Evolutionary conservation across 23 red algal genomes (phyloP), one percentile per base, ranked within the genome.

Genomic region (Gracilaria gracilis): DNA sequence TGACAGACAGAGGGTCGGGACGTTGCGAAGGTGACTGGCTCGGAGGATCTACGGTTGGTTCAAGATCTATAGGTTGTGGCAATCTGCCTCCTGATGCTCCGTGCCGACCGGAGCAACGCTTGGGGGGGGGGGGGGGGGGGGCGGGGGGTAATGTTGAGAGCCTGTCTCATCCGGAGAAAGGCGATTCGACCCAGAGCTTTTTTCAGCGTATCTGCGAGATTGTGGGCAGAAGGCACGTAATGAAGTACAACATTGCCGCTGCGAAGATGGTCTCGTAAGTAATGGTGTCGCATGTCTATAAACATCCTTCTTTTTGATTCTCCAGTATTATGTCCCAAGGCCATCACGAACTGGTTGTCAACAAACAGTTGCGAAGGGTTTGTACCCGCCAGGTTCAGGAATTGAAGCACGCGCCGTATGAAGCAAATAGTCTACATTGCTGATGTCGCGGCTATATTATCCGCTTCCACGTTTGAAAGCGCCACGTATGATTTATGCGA

Each of bases 231-330:
- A 9, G 61, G 61, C 9, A 66, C 61, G 24, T 66, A 66, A 15
- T 66, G 11, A 9, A 66, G 61, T 9, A 8, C 29, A 33, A 66
- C 24, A 8, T 9, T 15, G 9, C 11, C 21, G 9, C 21, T 24
- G 9, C 61, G 9, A 24, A 66, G 7, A 21, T 66, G 61, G 9
- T 66, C 9, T 9, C 61, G 61, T 8, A 66, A 98, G 23, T 72
- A 92, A 57, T 77, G 72, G n/a, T 77, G 72, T 24, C 72, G 9
- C 23, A 77, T 6, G 46, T 77, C 72, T 9, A 77, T 51, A 35
- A 48, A 51, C 72, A 37, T 77, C 14, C 46, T 8, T 9, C 72
- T 8, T 40, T 37, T 77, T n/a, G 37, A 48, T 9, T 37, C 11
- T 37, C 38, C 72, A n/a, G n/a, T 33, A n/a, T 66, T 66, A 15